Evolutionary conservation across 2,329 filamentous ascomycete species (phyloP), one percentile per base, ranked within the genome.

Genomic region (Xylaria hypoxylon): DNA sequence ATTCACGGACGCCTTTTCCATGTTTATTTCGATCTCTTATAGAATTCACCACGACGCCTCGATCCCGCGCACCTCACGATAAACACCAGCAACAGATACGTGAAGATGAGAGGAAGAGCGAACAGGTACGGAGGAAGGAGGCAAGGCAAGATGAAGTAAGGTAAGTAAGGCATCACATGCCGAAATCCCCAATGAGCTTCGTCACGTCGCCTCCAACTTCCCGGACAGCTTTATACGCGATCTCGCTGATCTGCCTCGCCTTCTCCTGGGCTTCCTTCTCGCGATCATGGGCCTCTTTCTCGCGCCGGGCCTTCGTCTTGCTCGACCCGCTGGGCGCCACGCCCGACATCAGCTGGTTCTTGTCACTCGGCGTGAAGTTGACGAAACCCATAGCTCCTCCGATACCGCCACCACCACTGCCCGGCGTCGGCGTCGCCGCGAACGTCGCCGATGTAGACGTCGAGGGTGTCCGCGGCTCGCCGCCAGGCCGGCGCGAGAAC

Each of bases 281-380:
- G 57, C 96, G 83, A 62, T 97, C 95, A 59, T 87, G 84, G 1
- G 93, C 93, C 81, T 97, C 95, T 78, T 93, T 92, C 79, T 98
- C 95, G 57, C 96, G 83, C 62, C 94, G 83, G n/a, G 93, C 93
- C 78, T 97, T 97, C 8, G 96, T 98, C 86, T 98, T 98, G 71
- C 89, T 92, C 72, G 90, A 94, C 10, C 96, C 96, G 70, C 91
- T 94, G 0, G 95, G 95, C 51, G 96, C 96, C 13, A 99, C 96
- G 5, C 94, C 95, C 7, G 88, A 93, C 79, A 99, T 87, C 48
- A 99, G 90, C 76, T 91, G 88, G 15, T 86, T 83, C 73, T 89
- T 90, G 78, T 99, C 94, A 56, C 86, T 84, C 0, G 93, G 90
- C 0, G 94, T 97, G 80, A 92, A 97, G 79, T 98, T 98, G 70